Conservation (phyloP, 441 rosid species). For the Pelargonium citronellum region DNA sequence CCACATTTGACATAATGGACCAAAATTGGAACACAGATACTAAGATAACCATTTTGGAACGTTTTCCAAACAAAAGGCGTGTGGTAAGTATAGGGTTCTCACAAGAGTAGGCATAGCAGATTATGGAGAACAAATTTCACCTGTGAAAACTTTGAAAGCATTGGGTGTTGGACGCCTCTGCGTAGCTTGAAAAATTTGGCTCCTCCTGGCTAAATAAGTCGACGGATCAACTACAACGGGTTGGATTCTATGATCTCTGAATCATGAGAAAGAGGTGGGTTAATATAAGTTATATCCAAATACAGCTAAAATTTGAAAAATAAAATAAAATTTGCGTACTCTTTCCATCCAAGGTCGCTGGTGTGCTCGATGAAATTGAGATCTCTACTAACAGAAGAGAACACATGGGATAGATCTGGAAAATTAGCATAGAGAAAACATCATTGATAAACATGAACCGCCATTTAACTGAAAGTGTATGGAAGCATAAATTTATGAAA, state of each 20-base stretch:
- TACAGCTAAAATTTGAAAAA: constrained; percentile 29
- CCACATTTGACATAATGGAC: too few relatives aligned
- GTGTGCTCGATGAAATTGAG: constrained; percentile 82
- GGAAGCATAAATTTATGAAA: not conserved
- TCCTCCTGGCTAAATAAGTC: constrained; percentile 65
- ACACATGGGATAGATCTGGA: constrained; percentile 68
- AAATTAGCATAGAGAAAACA: constrained; percentile 11
- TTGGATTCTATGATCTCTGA: constrained; percentile 46
- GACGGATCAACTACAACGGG: constrained; percentile 85
- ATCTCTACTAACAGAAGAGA: constrained; percentile 62
- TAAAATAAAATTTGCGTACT: constrained; percentile 41
- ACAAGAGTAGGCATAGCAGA: not conserved
- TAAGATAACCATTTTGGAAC: too few relatives aligned
- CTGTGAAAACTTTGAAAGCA: constrained; percentile 80
- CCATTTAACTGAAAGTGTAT: too few relatives aligned
- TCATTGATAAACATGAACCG: not conserved
- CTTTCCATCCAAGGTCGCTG: constrained; percentile 94
- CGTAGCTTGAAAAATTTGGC: constrained; percentile 69
- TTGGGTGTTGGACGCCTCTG: constrained; percentile 68
- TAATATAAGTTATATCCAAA: too few relatives aligned
- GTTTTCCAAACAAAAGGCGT: too few relatives aligned
- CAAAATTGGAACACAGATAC: too few relatives aligned
- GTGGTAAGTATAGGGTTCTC: not conserved
- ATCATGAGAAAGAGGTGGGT: too few relatives aligned
- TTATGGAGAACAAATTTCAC: constrained; percentile 32